These are phyloP conservation scores for Cryphonectria nitschkei DNA, from an alignment of 2,329 filamentous ascomycete genomes.

Conservation along the genomic window DNA sequence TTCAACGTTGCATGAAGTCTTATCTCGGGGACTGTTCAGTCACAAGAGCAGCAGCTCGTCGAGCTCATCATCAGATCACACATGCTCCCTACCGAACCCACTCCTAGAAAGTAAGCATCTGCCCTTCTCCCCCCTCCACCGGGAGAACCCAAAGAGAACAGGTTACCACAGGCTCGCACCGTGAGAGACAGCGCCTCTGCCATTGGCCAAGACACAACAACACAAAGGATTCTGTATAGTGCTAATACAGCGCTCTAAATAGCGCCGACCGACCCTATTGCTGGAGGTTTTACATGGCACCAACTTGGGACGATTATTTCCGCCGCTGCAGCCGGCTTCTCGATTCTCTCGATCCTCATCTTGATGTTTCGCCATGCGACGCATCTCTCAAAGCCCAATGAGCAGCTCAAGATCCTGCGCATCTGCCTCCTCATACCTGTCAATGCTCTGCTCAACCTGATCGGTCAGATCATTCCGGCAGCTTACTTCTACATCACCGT, in stretches of 20 bases:
- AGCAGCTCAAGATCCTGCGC: constrained; percentile 48
- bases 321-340: constrained; percentile 22
- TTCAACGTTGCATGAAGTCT: constrained; percentile 7
- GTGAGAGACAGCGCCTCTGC: neutral
- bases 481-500: constrained; percentile 44
- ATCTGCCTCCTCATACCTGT: constrained; percentile 46
- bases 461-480: constrained; percentile 43
- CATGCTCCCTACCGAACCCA: constrained; percentile 15
- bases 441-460: constrained; percentile 44
- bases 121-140: neutral
- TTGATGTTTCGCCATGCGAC: constrained; percentile 24
- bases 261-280: constrained; percentile 18
- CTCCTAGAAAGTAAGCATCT: constrained; percentile 17
- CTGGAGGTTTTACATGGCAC: constrained; percentile 20
- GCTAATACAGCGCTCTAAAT: neutral
- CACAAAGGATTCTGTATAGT: neutral
- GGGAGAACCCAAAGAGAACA: no score
- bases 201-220: neutral
- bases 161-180: no score
- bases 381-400: constrained; percentile 44
- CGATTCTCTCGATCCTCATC: constrained; percentile 22
- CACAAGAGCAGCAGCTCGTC: constrained; percentile 10
- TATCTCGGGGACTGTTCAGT: constrained; percentile 9
- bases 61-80: constrained; percentile 17
- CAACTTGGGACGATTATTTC: constrained; percentile 24